phyloP scores from a whole-genome alignment of 331 rosid species.

The Ulmus americana region DNA sequence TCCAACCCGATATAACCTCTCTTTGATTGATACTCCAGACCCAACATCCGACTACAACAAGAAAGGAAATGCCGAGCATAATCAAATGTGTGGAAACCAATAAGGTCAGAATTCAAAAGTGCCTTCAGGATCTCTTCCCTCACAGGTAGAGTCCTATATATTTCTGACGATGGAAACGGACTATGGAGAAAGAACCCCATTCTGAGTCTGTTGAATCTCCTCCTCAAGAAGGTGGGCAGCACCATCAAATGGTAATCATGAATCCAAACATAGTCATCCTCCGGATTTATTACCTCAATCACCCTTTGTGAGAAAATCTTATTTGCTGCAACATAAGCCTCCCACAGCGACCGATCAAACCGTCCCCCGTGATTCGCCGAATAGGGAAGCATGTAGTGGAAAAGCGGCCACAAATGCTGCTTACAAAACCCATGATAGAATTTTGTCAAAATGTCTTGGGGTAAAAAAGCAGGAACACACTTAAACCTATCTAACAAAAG shows the following conservation, averaged over 20 bases:
- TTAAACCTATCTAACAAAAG: slow-evolving; percentile 46
- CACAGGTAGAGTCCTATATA: slow-evolving; percentile 44
- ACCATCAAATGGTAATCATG: slow-evolving; percentile 54
- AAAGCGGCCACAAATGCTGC: slow-evolving; percentile 52
- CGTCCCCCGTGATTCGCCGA: slow-evolving; percentile 43
- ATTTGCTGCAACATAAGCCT: slow-evolving; percentile 47
- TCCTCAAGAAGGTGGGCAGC: slow-evolving; percentile 46
- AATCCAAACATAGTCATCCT: slow-evolving; percentile 47
- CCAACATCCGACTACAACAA: slow-evolving; percentile 51
- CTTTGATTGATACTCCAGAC: slow-evolving; percentile 46
- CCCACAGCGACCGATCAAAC: slow-evolving; percentile 48
- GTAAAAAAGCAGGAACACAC: slow-evolving; percentile 50
- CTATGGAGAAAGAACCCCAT: slow-evolving; percentile 55
- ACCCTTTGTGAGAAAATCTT: slow-evolving; percentile 44
- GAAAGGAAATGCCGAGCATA: slow-evolving; percentile 53
- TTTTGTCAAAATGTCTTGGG: slow-evolving; percentile 32
- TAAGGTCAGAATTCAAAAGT: slow-evolving; percentile 44
- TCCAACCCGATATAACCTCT: slow-evolving; percentile 51
- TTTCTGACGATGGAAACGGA: slow-evolving; percentile 48
- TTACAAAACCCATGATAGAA: slow-evolving; percentile 52
- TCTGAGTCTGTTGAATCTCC: slow-evolving; percentile 45
- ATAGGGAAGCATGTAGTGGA: slow-evolving; percentile 51
- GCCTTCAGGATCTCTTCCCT: slow-evolving; percentile 52
- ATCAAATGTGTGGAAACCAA: slow-evolving; percentile 52
- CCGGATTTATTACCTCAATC: slow-evolving; percentile 46